Conservation (phyloP, 2,329 filamentous ascomycete genomes). For the Claviceps capensis region DNA sequence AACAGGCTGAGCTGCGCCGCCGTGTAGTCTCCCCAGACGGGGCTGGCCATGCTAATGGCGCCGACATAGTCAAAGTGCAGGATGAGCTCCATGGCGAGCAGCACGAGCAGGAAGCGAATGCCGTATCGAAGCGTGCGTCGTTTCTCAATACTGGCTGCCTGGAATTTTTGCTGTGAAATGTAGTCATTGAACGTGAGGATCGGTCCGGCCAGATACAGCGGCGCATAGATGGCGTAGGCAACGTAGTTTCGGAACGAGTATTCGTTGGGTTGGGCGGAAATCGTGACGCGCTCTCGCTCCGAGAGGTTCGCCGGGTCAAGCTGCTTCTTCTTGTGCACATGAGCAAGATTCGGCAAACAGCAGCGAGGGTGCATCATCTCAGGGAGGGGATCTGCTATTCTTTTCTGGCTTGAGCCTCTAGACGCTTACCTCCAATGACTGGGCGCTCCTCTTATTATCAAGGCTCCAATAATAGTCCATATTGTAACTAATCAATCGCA, state of each 20-base stretch:
- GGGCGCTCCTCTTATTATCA: constrained; percentile 48
- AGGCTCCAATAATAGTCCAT: constrained; percentile 92
- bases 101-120: constrained; percentile 63
- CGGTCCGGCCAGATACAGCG: constrained; percentile 82
- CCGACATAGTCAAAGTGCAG: constrained; percentile 89
- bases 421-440: constrained; percentile 62
- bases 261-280: constrained; percentile 56
- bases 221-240: constrained; percentile 81
- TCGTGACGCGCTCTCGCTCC: constrained; percentile 72
- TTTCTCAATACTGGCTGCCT: constrained; percentile 53
- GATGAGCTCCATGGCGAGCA: constrained; percentile 82
- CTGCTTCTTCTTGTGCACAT: constrained; percentile 88
- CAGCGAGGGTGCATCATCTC: not conserved
- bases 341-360: constrained; percentile 27
- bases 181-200: constrained; percentile 98
- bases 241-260: constrained; percentile 79
- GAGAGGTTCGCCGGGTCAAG: constrained; percentile 76
- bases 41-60: constrained; percentile 71
- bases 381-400: not conserved
- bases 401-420: not conserved
- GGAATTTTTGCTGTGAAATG: constrained; percentile 70
- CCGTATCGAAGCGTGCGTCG: constrained; percentile 67
- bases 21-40: constrained; percentile 72
- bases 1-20: constrained; percentile 80
- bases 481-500: constrained; percentile 92